Evolutionary conservation across 2,329 filamentous ascomycete species (phyloP).

Genomic region (Ophiobolus disseminans): DNA sequence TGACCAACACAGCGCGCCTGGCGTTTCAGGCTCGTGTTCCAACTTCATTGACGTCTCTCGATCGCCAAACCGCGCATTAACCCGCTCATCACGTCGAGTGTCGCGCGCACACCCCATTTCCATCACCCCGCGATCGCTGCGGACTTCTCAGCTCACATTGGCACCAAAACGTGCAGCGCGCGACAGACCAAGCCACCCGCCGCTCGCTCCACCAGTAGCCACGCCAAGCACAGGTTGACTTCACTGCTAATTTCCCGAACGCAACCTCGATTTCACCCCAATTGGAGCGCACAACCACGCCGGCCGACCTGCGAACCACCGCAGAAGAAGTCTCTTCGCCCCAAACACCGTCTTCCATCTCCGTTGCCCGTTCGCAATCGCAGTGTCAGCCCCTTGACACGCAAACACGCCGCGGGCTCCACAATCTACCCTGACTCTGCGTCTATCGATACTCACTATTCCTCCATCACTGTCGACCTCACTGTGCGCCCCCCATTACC

Average conservation of each 20-base stretch:
- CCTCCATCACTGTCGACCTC: conserved; percentile 19
- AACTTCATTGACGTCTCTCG: conserved; percentile 1
- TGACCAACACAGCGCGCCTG: too few relatives aligned
- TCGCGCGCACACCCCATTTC: background rate
- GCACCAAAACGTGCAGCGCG: conserved; percentile 16
- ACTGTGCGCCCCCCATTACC: conserved; percentile 27
- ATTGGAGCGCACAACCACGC: conserved; percentile 32
- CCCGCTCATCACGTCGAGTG: background rate
- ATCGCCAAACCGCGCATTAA: background rate
- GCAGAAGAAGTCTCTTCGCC: conserved; percentile 9
- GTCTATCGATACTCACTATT: conserved; percentile 31
- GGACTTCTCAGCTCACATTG: conserved; percentile 5
- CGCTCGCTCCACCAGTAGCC: conserved; percentile 32
- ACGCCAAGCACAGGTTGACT: conserved; percentile 43
- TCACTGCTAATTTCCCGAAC: conserved; percentile 45
- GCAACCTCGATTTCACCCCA: conserved; percentile 29
- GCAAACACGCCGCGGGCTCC: conserved; percentile 27
- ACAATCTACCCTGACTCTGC: conserved; percentile 22
- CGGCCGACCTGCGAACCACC: conserved; percentile 16
- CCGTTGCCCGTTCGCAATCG: conserved; percentile 27
- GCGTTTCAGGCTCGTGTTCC: conserved; percentile 20
- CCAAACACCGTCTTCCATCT: conserved; percentile 11
- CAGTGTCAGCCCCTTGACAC: conserved; percentile 8
- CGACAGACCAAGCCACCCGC: conserved; percentile 32
- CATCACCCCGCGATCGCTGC: conserved; percentile 1